phyloP scores from a whole-genome alignment of 2,329 filamentous ascomycete species.

The Fonsecaea pedrosoi region DNA sequence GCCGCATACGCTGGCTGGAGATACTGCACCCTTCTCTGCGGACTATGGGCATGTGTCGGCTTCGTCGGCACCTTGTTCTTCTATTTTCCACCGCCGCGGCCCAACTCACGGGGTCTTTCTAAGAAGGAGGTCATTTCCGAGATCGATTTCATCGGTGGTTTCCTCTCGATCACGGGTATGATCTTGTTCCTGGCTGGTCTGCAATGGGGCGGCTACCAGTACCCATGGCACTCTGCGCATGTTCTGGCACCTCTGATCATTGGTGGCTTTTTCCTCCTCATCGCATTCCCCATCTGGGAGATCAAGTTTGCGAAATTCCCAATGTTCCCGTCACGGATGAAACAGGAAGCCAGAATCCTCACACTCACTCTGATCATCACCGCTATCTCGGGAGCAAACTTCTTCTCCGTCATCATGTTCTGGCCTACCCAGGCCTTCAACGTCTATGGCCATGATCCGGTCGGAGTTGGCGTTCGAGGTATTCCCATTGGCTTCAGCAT shows the following conservation, averaged over 20 bases:
- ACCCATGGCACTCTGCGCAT: conserved; percentile 54
- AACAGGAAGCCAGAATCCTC: conserved; percentile 58
- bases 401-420: conserved; percentile 63
- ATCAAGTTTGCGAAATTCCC: conserved; percentile 54
- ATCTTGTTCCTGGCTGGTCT: conserved; percentile 58
- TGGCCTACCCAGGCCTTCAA: conserved; percentile 71
- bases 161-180: conserved; percentile 57
- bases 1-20: conserved; percentile 54
- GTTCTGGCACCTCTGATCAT: conserved; percentile 56
- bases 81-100: conserved; percentile 55
- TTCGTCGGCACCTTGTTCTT: conserved; percentile 52
- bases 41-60: conserved; percentile 52
- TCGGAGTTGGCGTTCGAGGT: conserved; percentile 68
- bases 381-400: conserved; percentile 66
- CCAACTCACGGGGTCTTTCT: conserved; percentile 43
- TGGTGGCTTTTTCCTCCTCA: conserved; percentile 49
- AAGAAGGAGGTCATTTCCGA: conserved; percentile 50
- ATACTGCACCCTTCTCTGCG: conserved; percentile 52
- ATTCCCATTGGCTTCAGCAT: conserved; percentile 70
- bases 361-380: conserved; percentile 63
- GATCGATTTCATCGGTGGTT: conserved; percentile 59
- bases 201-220: conserved; percentile 58
- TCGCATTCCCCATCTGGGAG: conserved; percentile 57
- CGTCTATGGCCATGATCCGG: conserved; percentile 70
- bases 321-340: conserved; percentile 54